Conservation (phyloP, 2,329 filamentous ascomycete species). For the Podosphaera fusca region DNA sequence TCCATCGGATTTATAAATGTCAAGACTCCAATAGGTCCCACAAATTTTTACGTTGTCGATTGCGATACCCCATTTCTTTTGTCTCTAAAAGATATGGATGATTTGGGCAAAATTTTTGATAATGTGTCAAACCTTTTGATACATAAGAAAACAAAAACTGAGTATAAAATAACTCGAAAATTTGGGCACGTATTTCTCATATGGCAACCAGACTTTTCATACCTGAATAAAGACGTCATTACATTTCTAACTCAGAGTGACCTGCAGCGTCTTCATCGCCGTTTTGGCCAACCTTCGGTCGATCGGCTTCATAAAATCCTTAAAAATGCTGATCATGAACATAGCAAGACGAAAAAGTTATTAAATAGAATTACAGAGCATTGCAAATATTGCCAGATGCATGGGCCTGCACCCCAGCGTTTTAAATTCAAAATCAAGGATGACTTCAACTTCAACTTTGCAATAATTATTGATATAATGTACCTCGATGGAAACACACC, state of each 20-base stretch:
- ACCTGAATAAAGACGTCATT: background rate
- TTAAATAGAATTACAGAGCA: background rate
- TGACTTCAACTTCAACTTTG: background rate
- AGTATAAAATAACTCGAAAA: background rate
- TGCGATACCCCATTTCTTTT: background rate
- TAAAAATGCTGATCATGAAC: background rate
- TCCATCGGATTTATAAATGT: background rate
- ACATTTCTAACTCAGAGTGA: background rate
- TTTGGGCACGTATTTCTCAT: background rate
- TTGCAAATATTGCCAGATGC: background rate
- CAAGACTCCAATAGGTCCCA: background rate
- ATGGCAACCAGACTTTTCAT: background rate
- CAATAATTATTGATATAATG: background rate
- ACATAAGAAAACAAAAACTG: background rate
- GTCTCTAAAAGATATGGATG: background rate
- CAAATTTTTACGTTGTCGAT: background rate
- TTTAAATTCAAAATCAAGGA: background rate
- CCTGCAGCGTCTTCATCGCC: background rate
- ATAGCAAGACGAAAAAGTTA: background rate
- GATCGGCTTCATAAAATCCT: background rate
- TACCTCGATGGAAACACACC: constrained; percentile 38
- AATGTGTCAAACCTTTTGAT: background rate
- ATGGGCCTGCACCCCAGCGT: background rate
- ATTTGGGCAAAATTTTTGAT: background rate
- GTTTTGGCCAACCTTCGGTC: background rate